Evolutionary conservation across 345 rosid species (phyloP).

Genomic region (Noccaea bulbosa): DNA sequence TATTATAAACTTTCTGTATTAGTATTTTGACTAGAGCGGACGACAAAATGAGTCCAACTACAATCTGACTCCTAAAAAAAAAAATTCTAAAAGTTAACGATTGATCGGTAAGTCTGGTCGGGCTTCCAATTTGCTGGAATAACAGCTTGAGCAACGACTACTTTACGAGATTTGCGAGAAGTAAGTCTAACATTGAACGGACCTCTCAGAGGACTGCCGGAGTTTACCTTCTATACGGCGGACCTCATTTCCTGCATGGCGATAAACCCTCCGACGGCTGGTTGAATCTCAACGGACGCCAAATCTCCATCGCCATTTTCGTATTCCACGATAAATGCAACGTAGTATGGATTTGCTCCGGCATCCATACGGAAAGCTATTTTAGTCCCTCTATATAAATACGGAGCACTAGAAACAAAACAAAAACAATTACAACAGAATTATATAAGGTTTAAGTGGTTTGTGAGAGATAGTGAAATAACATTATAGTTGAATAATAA

Average conservation of each 20-base stretch:
- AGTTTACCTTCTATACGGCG: slow-evolving; percentile 60
- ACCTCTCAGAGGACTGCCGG: slow-evolving; percentile 47
- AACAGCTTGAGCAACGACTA: slow-evolving; percentile 49
- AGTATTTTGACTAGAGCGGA: not conserved
- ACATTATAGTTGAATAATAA: not conserved
- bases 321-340: slow-evolving; percentile 52
- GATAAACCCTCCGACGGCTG: slow-evolving; percentile 49
- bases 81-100: slow-evolving; percentile 48
- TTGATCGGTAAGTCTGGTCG: slow-evolving; percentile 53
- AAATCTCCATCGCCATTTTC: slow-evolving; percentile 67
- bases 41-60: slow-evolving; percentile 4
- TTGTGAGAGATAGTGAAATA: not conserved
- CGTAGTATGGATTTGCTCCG: slow-evolving; percentile 59
- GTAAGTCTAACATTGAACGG: slow-evolving; percentile 67
- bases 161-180: slow-evolving; percentile 39
- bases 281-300: slow-evolving; percentile 52
- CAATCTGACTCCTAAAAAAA: not conserved
- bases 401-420: slow-evolving; percentile 48
- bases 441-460: not conserved
- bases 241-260: slow-evolving; percentile 71
- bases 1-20: not conserved
- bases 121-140: slow-evolving; percentile 63
- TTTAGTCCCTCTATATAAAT: slow-evolving; percentile 49
- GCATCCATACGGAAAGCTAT: slow-evolving; percentile 56
- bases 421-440: not conserved